Base-by-base conservation (phyloP, 2,329 filamentous ascomycete species). In the Cercospora janseana region DNA sequence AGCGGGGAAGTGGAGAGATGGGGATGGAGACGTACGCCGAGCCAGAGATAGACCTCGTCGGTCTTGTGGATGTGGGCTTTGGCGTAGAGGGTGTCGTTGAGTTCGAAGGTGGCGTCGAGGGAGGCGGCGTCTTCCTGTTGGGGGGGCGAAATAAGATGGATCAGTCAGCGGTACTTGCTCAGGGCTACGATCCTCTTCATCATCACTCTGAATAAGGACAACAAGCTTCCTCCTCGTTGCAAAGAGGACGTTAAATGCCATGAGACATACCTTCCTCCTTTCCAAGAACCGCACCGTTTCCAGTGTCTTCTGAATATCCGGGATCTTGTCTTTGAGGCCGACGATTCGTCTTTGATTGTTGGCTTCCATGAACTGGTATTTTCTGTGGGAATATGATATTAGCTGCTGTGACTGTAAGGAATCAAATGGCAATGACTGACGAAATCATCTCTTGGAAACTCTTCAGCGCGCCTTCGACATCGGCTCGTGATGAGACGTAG, bases 351-450 rank as follows among this genome's bases (percentile, higher is more conserved):
- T 81, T 70, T 95, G 86, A 52, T 93, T 87, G 71, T 95, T 97
- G 68, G 86, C 78, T 74, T 97, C 90, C 93, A 98, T 98, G 74
- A 97, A 98, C 71, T 97, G 93, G 75, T 98, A 98, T 79, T 98
- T 98, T 62, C 90, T 95, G 67, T 65, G 7, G 21, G 9, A 16
- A 13, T 16, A 43, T 13, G 5, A 31, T 45, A 9, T 20, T 45
- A 23, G n/a, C 15, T 34, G 15, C 23, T 12, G 18, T 21, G 10
- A 32, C 34, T 45, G 15, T 8, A 10, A 28, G 8, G 9, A 3
- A 21, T 21, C 6, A 3, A 4, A 18, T 5, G 2, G 6, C 9
- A 31, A 13, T n/a, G 46, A 63, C 75, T 47, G 78, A 93, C 87
- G 87, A 88, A 60, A 94, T 94, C 88, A 94, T 93, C 75, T 94